These are phyloP conservation scores for Stagonosporopsis tanaceti DNA, from an alignment of 2,329 filamentous ascomycete genomes.

Conservation along the genomic window DNA sequence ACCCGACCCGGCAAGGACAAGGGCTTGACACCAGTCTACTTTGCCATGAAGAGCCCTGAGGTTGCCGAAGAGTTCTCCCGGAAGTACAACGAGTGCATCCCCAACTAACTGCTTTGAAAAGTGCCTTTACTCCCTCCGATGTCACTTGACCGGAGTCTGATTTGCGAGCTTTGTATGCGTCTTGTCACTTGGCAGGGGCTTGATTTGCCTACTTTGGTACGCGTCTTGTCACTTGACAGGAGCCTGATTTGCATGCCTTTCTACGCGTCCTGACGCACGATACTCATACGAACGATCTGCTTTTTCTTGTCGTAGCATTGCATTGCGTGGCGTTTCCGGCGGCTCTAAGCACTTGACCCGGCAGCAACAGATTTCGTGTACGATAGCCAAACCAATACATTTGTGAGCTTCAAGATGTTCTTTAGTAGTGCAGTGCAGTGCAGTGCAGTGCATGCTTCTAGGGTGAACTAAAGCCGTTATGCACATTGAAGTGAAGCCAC, in stretches of 20 bases:
- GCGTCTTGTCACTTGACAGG: neutral
- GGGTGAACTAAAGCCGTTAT: neutral
- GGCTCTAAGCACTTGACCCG: conserved; percentile 8
- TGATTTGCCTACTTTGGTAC: neutral
- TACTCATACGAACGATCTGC: neutral
- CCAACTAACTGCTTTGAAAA: conserved; percentile 14
- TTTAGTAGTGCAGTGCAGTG: neutral
- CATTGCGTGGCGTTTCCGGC: conserved; percentile 28
- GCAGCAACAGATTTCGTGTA: conserved; percentile 11
- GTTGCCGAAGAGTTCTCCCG: conserved; percentile 41
- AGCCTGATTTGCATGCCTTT: too few relatives aligned
- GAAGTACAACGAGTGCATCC: conserved; percentile 39
- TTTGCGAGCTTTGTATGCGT: neutral
- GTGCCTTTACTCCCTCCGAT: neutral
- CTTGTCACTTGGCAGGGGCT: neutral
- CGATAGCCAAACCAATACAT: conserved; percentile 11
- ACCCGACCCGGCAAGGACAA: conserved; percentile 36
- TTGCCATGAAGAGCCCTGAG: conserved; percentile 40
- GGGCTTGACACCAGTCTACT: conserved; percentile 31
- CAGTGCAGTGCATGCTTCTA: neutral
- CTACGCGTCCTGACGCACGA: neutral
- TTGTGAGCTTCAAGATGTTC: neutral
- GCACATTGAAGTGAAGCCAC: neutral
- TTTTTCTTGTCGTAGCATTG: conserved; percentile 22
- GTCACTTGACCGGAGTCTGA: neutral